Conservation (phyloP, 768 basidiomycete genomes). For the Xerocomellus dryophilus region DNA sequence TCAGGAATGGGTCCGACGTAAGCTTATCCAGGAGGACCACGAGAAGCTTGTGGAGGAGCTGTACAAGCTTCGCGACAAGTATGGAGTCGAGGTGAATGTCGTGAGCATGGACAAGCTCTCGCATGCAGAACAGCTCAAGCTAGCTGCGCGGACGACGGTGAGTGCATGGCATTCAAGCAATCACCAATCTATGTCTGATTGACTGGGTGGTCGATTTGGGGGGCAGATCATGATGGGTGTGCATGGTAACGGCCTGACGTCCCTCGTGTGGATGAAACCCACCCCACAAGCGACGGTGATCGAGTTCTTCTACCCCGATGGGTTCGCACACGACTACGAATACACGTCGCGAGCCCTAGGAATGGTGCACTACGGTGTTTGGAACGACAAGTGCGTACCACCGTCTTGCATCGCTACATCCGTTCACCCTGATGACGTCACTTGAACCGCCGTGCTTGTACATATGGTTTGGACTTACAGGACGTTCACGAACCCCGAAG, state of each 20-base stretch:
- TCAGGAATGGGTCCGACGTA: slow-evolving; percentile 85
- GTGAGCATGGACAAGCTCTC: slow-evolving; percentile 82
- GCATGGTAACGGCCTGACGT: slow-evolving; percentile 88
- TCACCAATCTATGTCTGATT: background rate
- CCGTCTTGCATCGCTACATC: background rate
- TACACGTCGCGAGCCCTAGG: slow-evolving; percentile 79
- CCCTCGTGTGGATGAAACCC: slow-evolving; percentile 91
- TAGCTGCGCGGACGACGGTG: slow-evolving; percentile 86
- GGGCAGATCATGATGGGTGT: slow-evolving; percentile 89
- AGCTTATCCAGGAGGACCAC: slow-evolving; percentile 74
- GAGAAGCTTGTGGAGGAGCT: slow-evolving; percentile 75
- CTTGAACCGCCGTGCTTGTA: background rate
- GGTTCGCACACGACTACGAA: slow-evolving; percentile 86
- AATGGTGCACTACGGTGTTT: slow-evolving; percentile 82
- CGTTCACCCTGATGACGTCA: background rate
- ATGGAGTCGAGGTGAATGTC: slow-evolving; percentile 86
- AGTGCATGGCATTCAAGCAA: slow-evolving; percentile 22
- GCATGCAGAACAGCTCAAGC: slow-evolving; percentile 71
- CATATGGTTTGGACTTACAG: slow-evolving; percentile 33
- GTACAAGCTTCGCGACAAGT: slow-evolving; percentile 58
- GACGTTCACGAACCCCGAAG: slow-evolving; percentile 68
- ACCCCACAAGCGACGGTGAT: slow-evolving; percentile 80
- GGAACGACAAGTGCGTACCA: slow-evolving; percentile 60
- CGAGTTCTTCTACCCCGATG: slow-evolving; percentile 84
- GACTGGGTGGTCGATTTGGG: background rate